phyloP scores from a whole-genome alignment of 1,284 basidiomycete species.

The Pseudozyma tsukubaensis region DNA sequence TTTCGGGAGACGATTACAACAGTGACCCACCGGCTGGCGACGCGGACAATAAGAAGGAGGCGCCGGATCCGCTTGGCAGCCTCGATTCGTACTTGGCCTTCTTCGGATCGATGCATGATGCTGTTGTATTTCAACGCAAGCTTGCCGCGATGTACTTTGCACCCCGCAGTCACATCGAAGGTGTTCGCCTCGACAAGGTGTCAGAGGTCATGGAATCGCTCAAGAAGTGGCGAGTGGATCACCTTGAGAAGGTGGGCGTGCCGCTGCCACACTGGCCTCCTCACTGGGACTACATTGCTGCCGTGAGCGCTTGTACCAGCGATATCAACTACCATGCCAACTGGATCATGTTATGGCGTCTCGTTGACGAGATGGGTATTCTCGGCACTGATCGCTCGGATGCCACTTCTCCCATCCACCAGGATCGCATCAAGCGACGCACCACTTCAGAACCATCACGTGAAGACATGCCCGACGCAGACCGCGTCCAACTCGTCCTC shows the following conservation, averaged over 20 bases:
- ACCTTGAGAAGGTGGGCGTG: slow-evolving; percentile 82
- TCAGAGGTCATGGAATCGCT: slow-evolving; percentile 75
- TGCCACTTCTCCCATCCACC: slow-evolving; percentile 39
- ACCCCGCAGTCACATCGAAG: slow-evolving; percentile 78
- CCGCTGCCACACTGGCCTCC: slow-evolving; percentile 78
- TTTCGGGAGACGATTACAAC: slow-evolving; percentile 71
- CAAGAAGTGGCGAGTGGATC: slow-evolving; percentile 79
- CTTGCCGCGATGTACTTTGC: slow-evolving; percentile 83
- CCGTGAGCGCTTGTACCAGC: slow-evolving; percentile 79
- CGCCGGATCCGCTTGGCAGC: slow-evolving; percentile 30
- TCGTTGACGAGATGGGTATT: slow-evolving; percentile 83
- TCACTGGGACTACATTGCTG: slow-evolving; percentile 89
- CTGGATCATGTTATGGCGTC: slow-evolving; percentile 73
- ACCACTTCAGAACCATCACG: background rate
- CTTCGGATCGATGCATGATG: slow-evolving; percentile 34
- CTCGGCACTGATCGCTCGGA: slow-evolving; percentile 41
- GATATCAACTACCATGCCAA: slow-evolving; percentile 88
- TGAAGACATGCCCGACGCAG: slow-evolving; percentile 49
- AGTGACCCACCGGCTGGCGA: slow-evolving; percentile 38
- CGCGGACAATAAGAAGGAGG: slow-evolving; percentile 35
- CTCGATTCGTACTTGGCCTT: slow-evolving; percentile 43
- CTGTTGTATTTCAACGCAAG: slow-evolving; percentile 76
- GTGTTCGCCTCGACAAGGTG: slow-evolving; percentile 78
- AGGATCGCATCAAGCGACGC: slow-evolving; percentile 25
- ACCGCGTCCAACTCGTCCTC: slow-evolving; percentile 27